phyloP scores from a whole-genome alignment of 306 rosid species.

The Vicia villosa region DNA sequence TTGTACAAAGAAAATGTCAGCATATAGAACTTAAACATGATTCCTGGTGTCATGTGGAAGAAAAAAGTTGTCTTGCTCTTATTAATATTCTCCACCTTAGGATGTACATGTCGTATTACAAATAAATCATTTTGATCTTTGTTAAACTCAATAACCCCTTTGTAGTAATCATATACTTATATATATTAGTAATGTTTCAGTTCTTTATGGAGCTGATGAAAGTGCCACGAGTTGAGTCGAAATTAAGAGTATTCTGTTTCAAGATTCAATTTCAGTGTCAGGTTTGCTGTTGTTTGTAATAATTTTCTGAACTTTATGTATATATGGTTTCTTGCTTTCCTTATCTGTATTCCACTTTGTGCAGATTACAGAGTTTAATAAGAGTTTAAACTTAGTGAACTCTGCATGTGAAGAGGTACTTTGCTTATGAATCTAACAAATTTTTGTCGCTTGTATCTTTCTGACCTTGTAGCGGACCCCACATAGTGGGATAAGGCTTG shows the following conservation, averaged over 20 bases:
- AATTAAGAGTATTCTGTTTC: slow-evolving; percentile 89
- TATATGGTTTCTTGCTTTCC: slow-evolving; percentile 35
- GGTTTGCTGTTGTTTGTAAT: slow-evolving; percentile 60
- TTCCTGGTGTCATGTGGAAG: slow-evolving; percentile 17
- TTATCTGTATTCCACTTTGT: slow-evolving; percentile 37
- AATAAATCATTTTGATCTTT: slow-evolving; percentile 12
- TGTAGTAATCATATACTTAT: slow-evolving; percentile 26
- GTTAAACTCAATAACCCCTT: slow-evolving; percentile 22
- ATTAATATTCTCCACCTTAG: background rate
- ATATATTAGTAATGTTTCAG: slow-evolving; percentile 53
- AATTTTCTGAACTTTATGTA: slow-evolving; percentile 17
- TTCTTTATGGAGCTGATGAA: slow-evolving; percentile 90
- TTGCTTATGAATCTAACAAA: slow-evolving; percentile 32
- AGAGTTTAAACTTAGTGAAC: slow-evolving; percentile 68
- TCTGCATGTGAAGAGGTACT: slow-evolving; percentile 88
- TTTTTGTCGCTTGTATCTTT: slow-evolving; percentile 10
- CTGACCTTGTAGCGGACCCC: slow-evolving; percentile 27
- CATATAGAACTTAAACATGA: slow-evolving; percentile 17
- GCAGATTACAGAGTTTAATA: slow-evolving; percentile 85
- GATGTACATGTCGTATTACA: background rate
- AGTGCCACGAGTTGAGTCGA: slow-evolving; percentile 95
- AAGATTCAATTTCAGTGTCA: slow-evolving; percentile 83
- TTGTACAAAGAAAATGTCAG: slow-evolving; percentile 14
- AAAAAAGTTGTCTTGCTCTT: background rate
- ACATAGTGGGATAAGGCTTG: too few relatives aligned